These are phyloP conservation scores for Sphaceloma murrayae DNA, from an alignment of 2,329 filamentous ascomycete genomes.

Conservation along the genomic window DNA sequence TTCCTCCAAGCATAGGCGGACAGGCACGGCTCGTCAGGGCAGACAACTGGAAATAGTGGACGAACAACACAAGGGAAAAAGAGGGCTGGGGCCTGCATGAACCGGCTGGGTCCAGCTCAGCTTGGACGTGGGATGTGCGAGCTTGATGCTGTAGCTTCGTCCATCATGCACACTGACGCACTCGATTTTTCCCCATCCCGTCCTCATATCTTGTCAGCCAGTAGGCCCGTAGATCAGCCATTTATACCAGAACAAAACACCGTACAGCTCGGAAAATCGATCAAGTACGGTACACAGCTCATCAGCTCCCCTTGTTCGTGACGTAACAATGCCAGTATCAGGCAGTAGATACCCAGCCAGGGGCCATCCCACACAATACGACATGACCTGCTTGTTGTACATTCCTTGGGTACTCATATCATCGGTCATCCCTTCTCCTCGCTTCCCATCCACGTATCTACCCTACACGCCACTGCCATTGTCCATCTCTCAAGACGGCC, in stretches of 20 bases:
- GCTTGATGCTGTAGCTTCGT: background rate
- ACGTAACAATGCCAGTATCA: constrained; percentile 13
- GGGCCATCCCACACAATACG: too few species aligned
- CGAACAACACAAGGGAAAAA: background rate
- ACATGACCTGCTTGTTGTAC: too few species aligned
- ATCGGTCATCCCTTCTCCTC: too few species aligned
- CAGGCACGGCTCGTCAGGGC: background rate
- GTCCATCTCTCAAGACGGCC: too few species aligned
- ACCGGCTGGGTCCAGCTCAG: background rate
- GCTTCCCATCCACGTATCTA: too few species aligned
- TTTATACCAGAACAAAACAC: background rate
- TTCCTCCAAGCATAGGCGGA: too few species aligned
- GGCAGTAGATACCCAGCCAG: too few species aligned
- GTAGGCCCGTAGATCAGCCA: too few species aligned
- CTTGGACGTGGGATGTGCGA: constrained; percentile 7
- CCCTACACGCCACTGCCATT: too few species aligned
- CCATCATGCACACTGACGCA: background rate
- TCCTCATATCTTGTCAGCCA: too few species aligned
- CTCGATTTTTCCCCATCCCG: background rate
- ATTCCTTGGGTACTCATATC: too few species aligned
- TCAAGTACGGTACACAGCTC: background rate
- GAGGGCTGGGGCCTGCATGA: background rate
- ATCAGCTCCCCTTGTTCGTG: constrained; percentile 6
- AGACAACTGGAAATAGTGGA: background rate
- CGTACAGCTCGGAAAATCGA: background rate